phyloP scores from a whole-genome alignment of 345 rosid genomes.

The Lepidium aucheri region DNA sequence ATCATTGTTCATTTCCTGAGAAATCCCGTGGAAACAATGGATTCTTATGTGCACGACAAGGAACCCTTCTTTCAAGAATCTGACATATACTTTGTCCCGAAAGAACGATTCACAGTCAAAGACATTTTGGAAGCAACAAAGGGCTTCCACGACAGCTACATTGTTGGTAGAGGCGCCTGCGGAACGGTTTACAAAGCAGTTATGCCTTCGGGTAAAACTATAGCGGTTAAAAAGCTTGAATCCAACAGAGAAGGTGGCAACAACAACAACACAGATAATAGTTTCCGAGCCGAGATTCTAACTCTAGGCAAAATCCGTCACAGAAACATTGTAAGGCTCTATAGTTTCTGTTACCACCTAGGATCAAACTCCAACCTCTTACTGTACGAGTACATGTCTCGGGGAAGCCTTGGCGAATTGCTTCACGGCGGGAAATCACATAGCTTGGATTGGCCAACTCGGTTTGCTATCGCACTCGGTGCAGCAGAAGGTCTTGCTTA shows the following conservation, averaged over 20 bases:
- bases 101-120: slow-evolving; percentile 76
- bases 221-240: slow-evolving; percentile 76
- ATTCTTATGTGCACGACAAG: slow-evolving; percentile 44
- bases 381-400: slow-evolving; percentile 75
- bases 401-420: slow-evolving; percentile 84
- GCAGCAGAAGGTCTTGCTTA: slow-evolving; percentile 96
- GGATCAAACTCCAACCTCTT: slow-evolving; percentile 87
- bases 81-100: slow-evolving; percentile 74
- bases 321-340: slow-evolving; percentile 88
- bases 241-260: slow-evolving; percentile 72
- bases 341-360: slow-evolving; percentile 79
- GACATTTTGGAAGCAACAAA: slow-evolving; percentile 75
- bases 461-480: slow-evolving; percentile 83
- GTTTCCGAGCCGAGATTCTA: slow-evolving; percentile 83
- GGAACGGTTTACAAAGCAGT: slow-evolving; percentile 90
- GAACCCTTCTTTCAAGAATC: slow-evolving; percentile 36
- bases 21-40: slow-evolving; percentile 30
- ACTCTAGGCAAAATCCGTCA: slow-evolving; percentile 92
- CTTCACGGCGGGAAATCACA: slow-evolving; percentile 58
- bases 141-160: slow-evolving; percentile 67
- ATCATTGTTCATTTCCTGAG: slow-evolving; percentile 56
- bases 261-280: slow-evolving; percentile 62
- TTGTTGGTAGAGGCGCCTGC: slow-evolving; percentile 89
- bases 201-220: slow-evolving; percentile 54
- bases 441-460: slow-evolving; percentile 67